Evolutionary conservation across 495 filamentous ascomycete species (phyloP).

Genomic region (Annulohypoxylon bovei): DNA sequence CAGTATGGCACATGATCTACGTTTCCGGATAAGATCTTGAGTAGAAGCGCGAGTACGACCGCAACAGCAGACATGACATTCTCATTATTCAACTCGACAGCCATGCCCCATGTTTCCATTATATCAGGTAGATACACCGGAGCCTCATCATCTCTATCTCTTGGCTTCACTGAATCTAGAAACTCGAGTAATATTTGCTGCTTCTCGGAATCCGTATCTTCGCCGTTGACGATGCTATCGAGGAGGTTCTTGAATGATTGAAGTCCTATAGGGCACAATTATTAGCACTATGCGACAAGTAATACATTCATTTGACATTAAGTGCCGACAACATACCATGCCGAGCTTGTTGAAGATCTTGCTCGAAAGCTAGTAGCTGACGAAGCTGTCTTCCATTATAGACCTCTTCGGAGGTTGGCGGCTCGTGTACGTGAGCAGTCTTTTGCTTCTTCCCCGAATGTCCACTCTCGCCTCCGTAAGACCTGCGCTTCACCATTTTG

Average conservation of each 20-base stretch:
- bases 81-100: slow-evolving; percentile 75
- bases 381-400: slow-evolving; percentile 68
- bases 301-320: not conserved
- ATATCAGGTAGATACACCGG: slow-evolving; percentile 74
- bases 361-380: slow-evolving; percentile 71
- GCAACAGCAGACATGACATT: slow-evolving; percentile 76
- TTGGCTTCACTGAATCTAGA: slow-evolving; percentile 71
- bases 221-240: slow-evolving; percentile 66
- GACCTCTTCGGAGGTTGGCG: slow-evolving; percentile 64
- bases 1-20: slow-evolving; percentile 78
- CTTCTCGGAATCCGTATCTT: slow-evolving; percentile 58
- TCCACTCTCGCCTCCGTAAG: slow-evolving; percentile 46
- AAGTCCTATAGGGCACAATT: slow-evolving; percentile 61
- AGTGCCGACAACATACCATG: slow-evolving; percentile 63
- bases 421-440: slow-evolving; percentile 54
- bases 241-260: slow-evolving; percentile 81
- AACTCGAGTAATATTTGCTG: slow-evolving; percentile 75
- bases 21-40: slow-evolving; percentile 74
- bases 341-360: slow-evolving; percentile 67
- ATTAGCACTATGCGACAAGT: slow-evolving; percentile 17
- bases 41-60: slow-evolving; percentile 77
- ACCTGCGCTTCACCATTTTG: slow-evolving; percentile 55
- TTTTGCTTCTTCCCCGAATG: slow-evolving; percentile 45
- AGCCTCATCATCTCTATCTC: slow-evolving; percentile 60
- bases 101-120: slow-evolving; percentile 82